phyloP scores from a whole-genome alignment of 2,329 filamentous ascomycete species.

The Sphaerostilbella broomeana region DNA sequence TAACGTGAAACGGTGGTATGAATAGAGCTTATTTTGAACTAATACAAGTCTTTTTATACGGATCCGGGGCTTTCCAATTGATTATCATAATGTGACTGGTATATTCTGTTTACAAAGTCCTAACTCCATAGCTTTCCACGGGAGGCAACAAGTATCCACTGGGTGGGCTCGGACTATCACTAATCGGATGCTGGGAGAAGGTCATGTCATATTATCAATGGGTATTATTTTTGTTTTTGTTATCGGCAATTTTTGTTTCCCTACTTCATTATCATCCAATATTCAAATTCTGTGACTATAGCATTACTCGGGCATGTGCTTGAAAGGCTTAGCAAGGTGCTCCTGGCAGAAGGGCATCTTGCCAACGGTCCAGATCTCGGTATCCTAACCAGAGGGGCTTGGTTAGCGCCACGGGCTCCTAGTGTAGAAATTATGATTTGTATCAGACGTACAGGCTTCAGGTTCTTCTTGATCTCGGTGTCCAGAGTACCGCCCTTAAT shows the following conservation, averaged over 20 bases:
- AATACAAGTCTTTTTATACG: no score
- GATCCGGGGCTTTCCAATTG: no score
- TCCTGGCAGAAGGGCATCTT: conserved; percentile 67
- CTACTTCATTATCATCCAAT: conserved; percentile 2
- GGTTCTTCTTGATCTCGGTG: conserved; percentile 57
- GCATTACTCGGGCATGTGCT: conserved; percentile 55
- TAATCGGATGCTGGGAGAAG: no score
- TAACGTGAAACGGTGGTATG: conserved; percentile 3
- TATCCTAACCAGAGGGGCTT: conserved; percentile 39
- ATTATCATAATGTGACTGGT: no score
- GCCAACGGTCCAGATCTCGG: conserved; percentile 62
- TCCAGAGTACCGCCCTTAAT: conserved; percentile 61
- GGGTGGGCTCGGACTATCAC: no score
- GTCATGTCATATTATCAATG: no score
- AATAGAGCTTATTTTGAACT: neutral
- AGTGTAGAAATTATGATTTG: neutral
- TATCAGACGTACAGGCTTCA: conserved; percentile 51
- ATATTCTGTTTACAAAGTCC: no score
- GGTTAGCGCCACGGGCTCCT: conserved; percentile 3
- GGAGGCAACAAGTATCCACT: no score
- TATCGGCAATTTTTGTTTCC: neutral
- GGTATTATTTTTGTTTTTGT: neutral
- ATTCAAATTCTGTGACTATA: no score
- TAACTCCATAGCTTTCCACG: no score
- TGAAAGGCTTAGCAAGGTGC: conserved; percentile 55